These are phyloP conservation scores for Aspergillus sparsus DNA, from an alignment of 495 filamentous ascomycete genomes.

Conservation along the genomic window DNA sequence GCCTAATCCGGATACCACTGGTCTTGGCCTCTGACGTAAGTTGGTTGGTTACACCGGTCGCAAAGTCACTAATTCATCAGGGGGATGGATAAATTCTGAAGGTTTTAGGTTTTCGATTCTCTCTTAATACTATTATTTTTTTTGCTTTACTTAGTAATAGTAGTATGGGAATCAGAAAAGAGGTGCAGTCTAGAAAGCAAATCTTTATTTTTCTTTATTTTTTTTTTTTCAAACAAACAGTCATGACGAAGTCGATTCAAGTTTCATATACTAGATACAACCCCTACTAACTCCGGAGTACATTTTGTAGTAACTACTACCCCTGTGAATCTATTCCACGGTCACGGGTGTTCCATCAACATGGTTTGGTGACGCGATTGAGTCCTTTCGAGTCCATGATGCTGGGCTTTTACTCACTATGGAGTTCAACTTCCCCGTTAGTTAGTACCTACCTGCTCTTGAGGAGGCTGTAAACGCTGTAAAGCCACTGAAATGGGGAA, in stretches of 20 bases:
- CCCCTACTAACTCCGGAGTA: no score
- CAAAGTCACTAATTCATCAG: not conserved
- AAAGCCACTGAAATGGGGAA: not conserved
- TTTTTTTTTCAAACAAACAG: no score
- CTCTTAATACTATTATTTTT: no score
- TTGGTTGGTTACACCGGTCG: not conserved
- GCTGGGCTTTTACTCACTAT: not conserved
- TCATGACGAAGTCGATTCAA: no score
- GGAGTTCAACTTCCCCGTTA: not conserved
- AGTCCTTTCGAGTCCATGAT: constrained; percentile 8
- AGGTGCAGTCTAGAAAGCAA: no score
- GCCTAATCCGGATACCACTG: constrained; percentile 17
- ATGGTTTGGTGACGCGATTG: constrained; percentile 24
- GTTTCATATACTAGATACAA: no score
- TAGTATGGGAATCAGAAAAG: no score
- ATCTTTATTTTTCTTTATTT: no score
- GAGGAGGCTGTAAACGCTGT: not conserved
- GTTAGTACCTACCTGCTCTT: not conserved
- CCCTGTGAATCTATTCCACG: not conserved
- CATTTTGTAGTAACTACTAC: constrained; percentile 2
- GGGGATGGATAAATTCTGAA: no score
- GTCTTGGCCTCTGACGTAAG: constrained; percentile 23
- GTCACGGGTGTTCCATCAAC: not conserved
- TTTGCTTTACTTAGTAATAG: no score
- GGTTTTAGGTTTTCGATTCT: no score